phyloP scores from a whole-genome alignment of 2,329 filamentous ascomycete genomes.

The Neoscytalidium dimidiatum region DNA sequence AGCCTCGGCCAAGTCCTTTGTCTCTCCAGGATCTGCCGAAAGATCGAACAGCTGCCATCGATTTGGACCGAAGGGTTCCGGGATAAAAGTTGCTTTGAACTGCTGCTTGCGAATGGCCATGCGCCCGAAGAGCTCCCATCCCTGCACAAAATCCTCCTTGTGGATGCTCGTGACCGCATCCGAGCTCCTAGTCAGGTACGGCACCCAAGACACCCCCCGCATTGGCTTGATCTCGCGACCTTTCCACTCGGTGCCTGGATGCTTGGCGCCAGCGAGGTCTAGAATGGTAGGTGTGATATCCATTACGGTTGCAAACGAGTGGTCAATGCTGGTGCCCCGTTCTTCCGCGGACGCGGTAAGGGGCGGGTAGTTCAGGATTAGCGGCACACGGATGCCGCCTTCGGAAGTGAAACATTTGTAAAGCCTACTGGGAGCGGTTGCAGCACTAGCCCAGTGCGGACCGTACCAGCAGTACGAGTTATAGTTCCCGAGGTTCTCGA shows the following conservation, averaged over 20 bases:
- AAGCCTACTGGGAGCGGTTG: constrained; percentile 25
- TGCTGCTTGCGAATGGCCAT: constrained; percentile 38
- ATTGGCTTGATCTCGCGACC: constrained; percentile 36
- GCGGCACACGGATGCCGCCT: constrained; percentile 40
- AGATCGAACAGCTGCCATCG: constrained; percentile 40
- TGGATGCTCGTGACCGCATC: constrained; percentile 23
- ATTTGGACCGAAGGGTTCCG: constrained; percentile 30
- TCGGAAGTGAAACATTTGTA: constrained; percentile 28
- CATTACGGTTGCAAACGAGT: constrained; percentile 41
- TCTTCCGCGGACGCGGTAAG: constrained; percentile 11
- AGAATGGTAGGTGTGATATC: constrained; percentile 40
- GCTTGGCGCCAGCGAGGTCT: constrained; percentile 34
- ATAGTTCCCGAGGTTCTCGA: constrained; percentile 37
- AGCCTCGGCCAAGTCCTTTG: constrained; percentile 29
- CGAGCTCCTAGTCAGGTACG: constrained; percentile 22
- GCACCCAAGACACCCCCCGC: constrained; percentile 34
- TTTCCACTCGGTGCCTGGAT: constrained; percentile 32
- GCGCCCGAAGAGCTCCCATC: constrained; percentile 39
- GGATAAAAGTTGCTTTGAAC: constrained; percentile 38
- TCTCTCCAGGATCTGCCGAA: constrained; percentile 35
- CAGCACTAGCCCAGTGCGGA: constrained; percentile 33
- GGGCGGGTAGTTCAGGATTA: constrained; percentile 35
- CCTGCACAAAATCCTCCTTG: constrained; percentile 29
- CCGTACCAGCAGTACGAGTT: constrained; percentile 42
- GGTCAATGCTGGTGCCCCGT: constrained; percentile 25